These are phyloP conservation scores for Pleurotus pulmonarius DNA, from an alignment of 768 basidiomycete species.

Conservation along the genomic window DNA sequence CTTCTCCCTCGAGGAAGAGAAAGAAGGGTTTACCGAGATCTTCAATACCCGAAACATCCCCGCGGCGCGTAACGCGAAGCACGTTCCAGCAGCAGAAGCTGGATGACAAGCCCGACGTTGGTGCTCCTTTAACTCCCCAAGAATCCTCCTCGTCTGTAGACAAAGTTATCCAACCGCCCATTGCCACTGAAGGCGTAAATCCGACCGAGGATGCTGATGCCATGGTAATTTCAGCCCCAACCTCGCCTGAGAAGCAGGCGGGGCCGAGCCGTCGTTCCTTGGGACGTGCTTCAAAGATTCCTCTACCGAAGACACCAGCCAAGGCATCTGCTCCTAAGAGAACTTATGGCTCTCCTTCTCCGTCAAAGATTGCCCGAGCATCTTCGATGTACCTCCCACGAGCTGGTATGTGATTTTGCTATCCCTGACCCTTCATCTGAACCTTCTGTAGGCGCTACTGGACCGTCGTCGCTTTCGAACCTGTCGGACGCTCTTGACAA, in stretches of 20 bases:
- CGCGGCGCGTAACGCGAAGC: constrained; percentile 33
- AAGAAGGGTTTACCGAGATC: constrained; percentile 17
- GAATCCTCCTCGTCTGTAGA: too few relatives aligned
- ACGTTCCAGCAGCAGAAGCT: constrained; percentile 24
- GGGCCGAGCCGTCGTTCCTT: constrained; percentile 6
- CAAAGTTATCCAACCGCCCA: too few relatives aligned
- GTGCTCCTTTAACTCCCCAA: constrained; percentile 7
- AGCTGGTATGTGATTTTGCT: constrained; percentile 21
- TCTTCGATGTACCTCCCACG: constrained; percentile 22
- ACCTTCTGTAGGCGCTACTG: constrained; percentile 17
- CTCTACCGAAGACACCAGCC: constrained; percentile 22
- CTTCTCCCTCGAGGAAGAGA: constrained; percentile 13
- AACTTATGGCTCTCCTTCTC: constrained; percentile 18
- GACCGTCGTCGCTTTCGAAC: constrained; percentile 52
- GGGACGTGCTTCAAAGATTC: constrained; percentile 17
- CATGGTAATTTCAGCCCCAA: neutral
- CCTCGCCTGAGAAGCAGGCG: neutral
- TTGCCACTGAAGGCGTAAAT: neutral
- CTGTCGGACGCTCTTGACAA: constrained; percentile 69
- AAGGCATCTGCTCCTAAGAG: neutral
- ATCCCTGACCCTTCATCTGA: constrained; percentile 12
- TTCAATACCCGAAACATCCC: constrained; percentile 17
- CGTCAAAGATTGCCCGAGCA: constrained; percentile 28
- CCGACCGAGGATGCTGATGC: neutral
- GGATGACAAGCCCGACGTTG: constrained; percentile 19